Conservation (phyloP, 331 rosid genomes). For the Rhamnella rubrinervis region DNA sequence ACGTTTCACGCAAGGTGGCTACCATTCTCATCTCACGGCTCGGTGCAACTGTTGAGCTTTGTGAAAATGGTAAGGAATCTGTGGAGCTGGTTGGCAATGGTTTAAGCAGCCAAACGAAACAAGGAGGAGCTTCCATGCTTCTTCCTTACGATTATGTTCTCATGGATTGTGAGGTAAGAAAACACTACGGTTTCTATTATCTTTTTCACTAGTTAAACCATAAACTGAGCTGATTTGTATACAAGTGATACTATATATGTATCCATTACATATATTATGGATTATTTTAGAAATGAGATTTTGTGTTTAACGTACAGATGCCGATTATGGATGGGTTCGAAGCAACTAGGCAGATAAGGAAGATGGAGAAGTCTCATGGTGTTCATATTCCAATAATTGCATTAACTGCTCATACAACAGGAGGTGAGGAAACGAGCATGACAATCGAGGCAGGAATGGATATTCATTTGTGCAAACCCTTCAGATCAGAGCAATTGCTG, state of each 20-base stretch:
- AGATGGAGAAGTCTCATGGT: conserved; percentile 34
- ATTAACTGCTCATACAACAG: conserved; percentile 42
- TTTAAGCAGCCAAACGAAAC: conserved; percentile 24
- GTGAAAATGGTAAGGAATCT: conserved; percentile 66
- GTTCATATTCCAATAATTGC: conserved; percentile 61
- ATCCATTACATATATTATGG: background rate
- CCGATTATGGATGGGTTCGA: conserved; percentile 64
- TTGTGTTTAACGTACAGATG: conserved; percentile 58
- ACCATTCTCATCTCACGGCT: conserved; percentile 24
- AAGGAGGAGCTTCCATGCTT: conserved; percentile 10
- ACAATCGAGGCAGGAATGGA: conserved; percentile 64
- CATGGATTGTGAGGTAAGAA: conserved; percentile 76
- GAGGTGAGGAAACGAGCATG: conserved; percentile 31
- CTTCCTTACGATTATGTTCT: conserved; percentile 65
- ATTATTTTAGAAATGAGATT: background rate
- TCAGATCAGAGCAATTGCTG: background rate
- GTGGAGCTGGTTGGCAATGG: conserved; percentile 34
- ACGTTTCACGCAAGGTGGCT: conserved; percentile 32
- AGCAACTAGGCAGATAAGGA: conserved; percentile 54
- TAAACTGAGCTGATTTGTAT: background rate
- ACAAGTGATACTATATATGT: background rate
- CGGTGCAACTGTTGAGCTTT: conserved; percentile 53
- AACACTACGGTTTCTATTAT: background rate
- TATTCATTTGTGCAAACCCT: conserved; percentile 53
- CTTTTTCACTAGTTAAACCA: background rate